Evolutionary conservation across 306 rosid genomes (phyloP).

Genomic region (Corylus heterophylla): DNA sequence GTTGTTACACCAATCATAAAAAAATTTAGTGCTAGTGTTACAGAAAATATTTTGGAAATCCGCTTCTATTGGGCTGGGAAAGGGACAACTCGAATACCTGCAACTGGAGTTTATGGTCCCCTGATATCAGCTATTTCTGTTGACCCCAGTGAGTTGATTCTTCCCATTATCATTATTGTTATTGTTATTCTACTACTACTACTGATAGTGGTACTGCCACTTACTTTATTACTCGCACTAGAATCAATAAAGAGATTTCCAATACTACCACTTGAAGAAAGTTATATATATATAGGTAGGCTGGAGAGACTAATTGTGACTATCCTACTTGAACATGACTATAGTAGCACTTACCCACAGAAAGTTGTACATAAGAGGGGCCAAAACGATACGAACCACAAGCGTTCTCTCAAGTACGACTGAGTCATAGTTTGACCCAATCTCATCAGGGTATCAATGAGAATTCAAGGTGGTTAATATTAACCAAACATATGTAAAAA

Average conservation of each 20-base stretch:
- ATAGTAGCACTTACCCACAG: no score
- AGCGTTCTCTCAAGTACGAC: no score
- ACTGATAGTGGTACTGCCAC: no score
- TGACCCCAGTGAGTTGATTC: not conserved
- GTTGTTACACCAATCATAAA: not conserved
- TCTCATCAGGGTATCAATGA: no score
- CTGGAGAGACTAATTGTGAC: no score
- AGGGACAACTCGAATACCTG: not conserved
- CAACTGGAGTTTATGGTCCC: not conserved
- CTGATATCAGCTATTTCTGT: not conserved
- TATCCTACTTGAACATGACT: no score
- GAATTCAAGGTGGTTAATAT: no score
- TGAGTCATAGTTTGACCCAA: no score
- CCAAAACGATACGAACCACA: no score
- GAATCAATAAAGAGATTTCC: not conserved
- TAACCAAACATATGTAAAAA: no score
- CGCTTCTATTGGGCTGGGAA: conserved; percentile 1
- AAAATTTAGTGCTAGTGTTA: not conserved
- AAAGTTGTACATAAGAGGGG: no score
- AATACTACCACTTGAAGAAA: not conserved
- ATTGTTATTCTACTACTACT: not conserved
- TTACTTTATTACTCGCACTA: not conserved
- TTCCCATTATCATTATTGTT: not conserved
- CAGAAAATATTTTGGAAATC: not conserved
- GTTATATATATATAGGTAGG: no score